Evolutionary conservation across 305 asterid species (phyloP).

Genomic region (Ruellia speciosa): DNA sequence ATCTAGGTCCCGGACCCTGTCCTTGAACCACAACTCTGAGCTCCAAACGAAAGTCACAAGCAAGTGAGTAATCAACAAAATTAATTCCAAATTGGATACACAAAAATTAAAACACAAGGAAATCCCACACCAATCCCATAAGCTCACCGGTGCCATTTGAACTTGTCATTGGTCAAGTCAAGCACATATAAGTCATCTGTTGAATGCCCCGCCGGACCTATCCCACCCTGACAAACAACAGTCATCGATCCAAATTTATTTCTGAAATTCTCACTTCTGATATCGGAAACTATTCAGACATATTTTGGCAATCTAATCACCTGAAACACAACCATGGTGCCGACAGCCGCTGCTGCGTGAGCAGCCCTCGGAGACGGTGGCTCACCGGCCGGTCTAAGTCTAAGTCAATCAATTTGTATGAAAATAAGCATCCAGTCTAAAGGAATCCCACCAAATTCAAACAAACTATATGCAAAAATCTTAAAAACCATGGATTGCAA

Average conservation of each 20-base stretch:
- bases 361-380: slow-evolving; percentile 99
- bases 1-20: slow-evolving; percentile 95
- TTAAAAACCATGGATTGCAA: slow-evolving; percentile 1
- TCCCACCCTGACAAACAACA: slow-evolving; percentile 60
- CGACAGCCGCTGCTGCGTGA: slow-evolving; percentile 93
- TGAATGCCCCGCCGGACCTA: slow-evolving; percentile 99
- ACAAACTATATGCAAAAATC: background rate
- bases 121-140: slow-evolving; percentile 1
- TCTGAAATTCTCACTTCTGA: background rate
- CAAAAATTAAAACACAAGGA: slow-evolving; percentile 10
- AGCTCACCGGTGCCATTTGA: slow-evolving; percentile 95
- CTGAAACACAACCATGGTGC: slow-evolving; percentile 99
- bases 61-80: slow-evolving; percentile 4
- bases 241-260: slow-evolving; percentile 1
- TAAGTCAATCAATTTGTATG: slow-evolving; percentile 16
- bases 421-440: slow-evolving; percentile 1
- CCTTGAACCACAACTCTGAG: slow-evolving; percentile 96
- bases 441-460: slow-evolving; percentile 20
- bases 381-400: slow-evolving; percentile 91
- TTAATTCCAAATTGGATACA: background rate
- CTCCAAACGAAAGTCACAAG: slow-evolving; percentile 17
- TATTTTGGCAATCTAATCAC: slow-evolving; percentile 30
- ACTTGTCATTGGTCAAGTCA: slow-evolving; percentile 59
- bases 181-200: slow-evolving; percentile 94
- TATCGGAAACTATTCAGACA: slow-evolving; percentile 8